Evolutionary conservation across 73 alveolate genomes (phyloP).

Genomic region (Paramecium bursaria): DNA sequence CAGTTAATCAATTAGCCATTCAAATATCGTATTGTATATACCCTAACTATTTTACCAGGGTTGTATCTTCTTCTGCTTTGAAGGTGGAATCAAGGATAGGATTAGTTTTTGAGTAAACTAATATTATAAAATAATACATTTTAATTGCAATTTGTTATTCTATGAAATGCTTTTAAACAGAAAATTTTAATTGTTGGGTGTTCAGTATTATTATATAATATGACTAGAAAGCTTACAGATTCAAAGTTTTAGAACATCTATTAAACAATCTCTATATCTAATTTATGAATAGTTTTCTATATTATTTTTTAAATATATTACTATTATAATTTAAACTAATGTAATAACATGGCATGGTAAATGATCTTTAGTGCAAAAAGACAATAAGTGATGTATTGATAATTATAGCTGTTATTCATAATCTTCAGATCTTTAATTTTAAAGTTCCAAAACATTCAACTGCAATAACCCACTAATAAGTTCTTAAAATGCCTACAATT

Average conservation of each 20-base stretch:
- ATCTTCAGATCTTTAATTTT: not conserved
- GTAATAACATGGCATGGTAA: constrained; percentile 6
- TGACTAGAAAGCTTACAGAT: constrained; percentile 16
- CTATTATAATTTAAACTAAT: not conserved
- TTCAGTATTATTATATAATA: constrained; percentile 1
- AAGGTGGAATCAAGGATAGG: constrained; percentile 14
- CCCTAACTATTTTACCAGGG: not conserved
- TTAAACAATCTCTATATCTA: not conserved
- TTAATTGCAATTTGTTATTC: not conserved
- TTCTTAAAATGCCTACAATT: too few species aligned
- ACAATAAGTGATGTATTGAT: constrained; percentile 18
- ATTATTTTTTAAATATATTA: not conserved
- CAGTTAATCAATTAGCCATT: constrained; percentile 3
- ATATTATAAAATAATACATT: not conserved
- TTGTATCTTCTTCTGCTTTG: not conserved
- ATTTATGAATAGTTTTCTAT: not conserved
- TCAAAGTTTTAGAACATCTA: constrained; percentile 28
- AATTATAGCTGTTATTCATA: not conserved
- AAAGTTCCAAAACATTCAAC: not conserved
- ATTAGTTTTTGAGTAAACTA: constrained; percentile 11
- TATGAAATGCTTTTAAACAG: constrained; percentile 15
- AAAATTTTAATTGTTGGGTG: not conserved
- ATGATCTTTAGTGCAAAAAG: constrained; percentile 53
- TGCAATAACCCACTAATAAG: too few species aligned
- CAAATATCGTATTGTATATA: not conserved